Evolutionary conservation across 2,329 filamentous ascomycete species (phyloP), one percentile per base, ranked within the genome.

Genomic region (Endoconidiophora laricicola): DNA sequence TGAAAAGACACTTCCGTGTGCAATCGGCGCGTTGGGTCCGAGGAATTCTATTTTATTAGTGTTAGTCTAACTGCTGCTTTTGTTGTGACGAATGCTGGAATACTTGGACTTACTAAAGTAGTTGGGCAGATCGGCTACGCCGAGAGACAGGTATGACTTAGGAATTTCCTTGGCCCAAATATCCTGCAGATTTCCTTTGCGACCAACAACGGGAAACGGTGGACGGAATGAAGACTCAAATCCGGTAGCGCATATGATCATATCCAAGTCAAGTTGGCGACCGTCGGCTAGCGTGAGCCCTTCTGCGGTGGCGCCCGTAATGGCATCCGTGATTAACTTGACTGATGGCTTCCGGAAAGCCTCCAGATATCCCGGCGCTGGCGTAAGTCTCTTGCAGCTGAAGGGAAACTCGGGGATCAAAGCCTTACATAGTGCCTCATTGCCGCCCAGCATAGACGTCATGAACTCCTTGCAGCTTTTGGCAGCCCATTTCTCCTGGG

Each of bases 191-290:
- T 74, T 70, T 16, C 70, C 71, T n/a, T 64, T 56, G 20, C 67
- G 63, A 7, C 70, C 71, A 4, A 70, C 58, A 16, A 76, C 59
- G 1, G 71, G 71, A 53, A 73, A 76, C 1, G 68, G 64, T 2
- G 73, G 72, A 6, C 64, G 58, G 58, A 74, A 76, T 1, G 69
- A 72, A 4, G 68, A 69, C 55, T 76, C 68, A 56, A 75, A 77
- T 1, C 73, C 73, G 0, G 73, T 76, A n/a, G 73, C 74, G 53
- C 72, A 75, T 44, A 79, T 65, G 20, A 79, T 69, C 10, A 67
- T 66, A 56, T 79, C 76, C 12, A 74, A 67, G 33, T 70, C 63
- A 47, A 73, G 58, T n/a, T 70, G 59, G 36, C 66, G 58, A n/a
- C 70, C 73, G 3, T 66, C 67, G 1, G 62, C 63, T 29, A 75